A percentile compares a stretch with the other conserved stretches of the same genome.
phyloP scores from a whole-genome alignment of 495 filamentous ascomycete genomes.

The Chlorociboria aeruginascens region DNA sequence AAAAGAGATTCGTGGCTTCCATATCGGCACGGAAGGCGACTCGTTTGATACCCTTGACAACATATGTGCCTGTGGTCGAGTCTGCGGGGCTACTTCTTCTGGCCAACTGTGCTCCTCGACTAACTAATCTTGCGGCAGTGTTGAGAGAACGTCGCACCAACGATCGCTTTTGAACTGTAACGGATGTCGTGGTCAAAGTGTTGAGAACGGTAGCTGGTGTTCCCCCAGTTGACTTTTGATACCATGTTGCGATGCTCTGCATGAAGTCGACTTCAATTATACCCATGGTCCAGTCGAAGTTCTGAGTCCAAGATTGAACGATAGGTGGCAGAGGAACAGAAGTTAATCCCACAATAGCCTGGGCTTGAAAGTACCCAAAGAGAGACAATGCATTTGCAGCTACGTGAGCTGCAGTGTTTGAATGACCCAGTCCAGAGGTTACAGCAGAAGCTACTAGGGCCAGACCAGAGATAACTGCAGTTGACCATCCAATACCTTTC shows the following conservation, averaged over 20 bases:
- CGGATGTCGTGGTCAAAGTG: constrained; percentile 60
- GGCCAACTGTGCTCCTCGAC: constrained; percentile 32
- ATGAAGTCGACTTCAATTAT: constrained; percentile 84
- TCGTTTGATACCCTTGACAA: constrained; percentile 78
- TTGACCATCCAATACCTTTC: constrained; percentile 76
- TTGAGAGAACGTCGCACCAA: constrained; percentile 23
- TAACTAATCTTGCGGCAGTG: constrained; percentile 27
- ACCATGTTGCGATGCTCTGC: constrained; percentile 86
- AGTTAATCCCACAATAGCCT: constrained; percentile 88
- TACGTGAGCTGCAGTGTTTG: constrained; percentile 94
- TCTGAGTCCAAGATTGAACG: constrained; percentile 90
- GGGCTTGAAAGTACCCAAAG: constrained; percentile 91
- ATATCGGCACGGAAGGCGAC: constrained; percentile 79
- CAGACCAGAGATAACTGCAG: constrained; percentile 75
- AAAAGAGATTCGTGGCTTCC: constrained; percentile 86
- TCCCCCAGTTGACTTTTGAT: constrained; percentile 87
- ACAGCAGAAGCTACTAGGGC: constrained; percentile 76
- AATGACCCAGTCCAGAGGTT: constrained; percentile 71
- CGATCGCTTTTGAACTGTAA: constrained; percentile 71
- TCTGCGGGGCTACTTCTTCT: constrained; percentile 25
- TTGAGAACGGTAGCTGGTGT: constrained; percentile 72
- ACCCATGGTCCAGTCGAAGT: constrained; percentile 98
- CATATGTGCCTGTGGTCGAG: constrained; percentile 38
- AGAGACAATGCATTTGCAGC: constrained; percentile 87
- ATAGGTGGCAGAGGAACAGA: constrained; percentile 80